Percentiles rank a stretch among this genome's conserved stretches.
These are phyloP conservation scores for Pelagophyceae sp. DNA, from an alignment of 352 stramenopile species.

Conservation along the genomic window DNA sequence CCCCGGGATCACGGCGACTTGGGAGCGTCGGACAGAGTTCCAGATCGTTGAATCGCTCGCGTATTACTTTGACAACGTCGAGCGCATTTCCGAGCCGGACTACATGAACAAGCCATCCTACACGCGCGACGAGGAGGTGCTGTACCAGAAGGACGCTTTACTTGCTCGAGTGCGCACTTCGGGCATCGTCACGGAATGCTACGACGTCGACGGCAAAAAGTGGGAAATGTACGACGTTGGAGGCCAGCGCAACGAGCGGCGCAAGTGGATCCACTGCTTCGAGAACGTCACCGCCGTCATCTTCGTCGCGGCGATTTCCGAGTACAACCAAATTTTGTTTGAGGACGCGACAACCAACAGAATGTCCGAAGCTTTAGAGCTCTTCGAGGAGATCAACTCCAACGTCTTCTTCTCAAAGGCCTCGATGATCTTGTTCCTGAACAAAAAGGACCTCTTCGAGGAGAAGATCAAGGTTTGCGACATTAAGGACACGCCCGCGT, in stretches of 20 bases:
- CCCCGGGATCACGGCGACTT: constrained; percentile 72
- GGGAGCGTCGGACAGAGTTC: constrained; percentile 69
- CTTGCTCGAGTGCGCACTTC: constrained; percentile 86
- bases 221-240: constrained; percentile 94
- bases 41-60: constrained; percentile 93
- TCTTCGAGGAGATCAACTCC: constrained; percentile 89
- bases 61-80: constrained; percentile 90
- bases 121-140: constrained; percentile 61
- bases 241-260: constrained; percentile 86
- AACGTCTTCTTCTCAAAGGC: constrained; percentile 84
- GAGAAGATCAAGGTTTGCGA: constrained; percentile 88
- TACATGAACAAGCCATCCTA: not conserved
- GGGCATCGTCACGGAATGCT: constrained; percentile 84
- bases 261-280: constrained; percentile 96
- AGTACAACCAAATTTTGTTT: constrained; percentile 87
- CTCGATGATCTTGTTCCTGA: constrained; percentile 90
- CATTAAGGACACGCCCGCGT: constrained; percentile 75
- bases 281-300: constrained; percentile 84
- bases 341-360: constrained; percentile 83
- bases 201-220: constrained; percentile 80
- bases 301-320: constrained; percentile 69
- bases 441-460: constrained; percentile 92
- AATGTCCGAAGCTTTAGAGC: constrained; percentile 84
- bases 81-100: constrained; percentile 54
- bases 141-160: constrained; percentile 87